These are phyloP conservation scores for Helichrysum umbraculigerum DNA, from an alignment of 129 eudicot species.

Conservation along the genomic window DNA sequence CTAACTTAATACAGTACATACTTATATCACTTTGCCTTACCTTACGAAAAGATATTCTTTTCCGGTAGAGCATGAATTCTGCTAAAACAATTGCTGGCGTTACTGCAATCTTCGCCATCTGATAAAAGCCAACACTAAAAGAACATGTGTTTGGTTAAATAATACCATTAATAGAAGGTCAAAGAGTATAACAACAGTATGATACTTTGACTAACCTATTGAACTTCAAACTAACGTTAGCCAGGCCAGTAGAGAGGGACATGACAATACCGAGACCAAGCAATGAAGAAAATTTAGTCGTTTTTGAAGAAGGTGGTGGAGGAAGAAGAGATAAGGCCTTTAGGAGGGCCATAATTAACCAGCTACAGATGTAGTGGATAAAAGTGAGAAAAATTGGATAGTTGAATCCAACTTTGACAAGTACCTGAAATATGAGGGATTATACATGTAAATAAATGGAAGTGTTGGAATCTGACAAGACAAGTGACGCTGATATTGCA, in stretches of 20 bases:
- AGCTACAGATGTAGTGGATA: constrained; percentile 87
- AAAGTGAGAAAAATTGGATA: constrained; percentile 93
- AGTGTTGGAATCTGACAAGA: constrained; percentile 9
- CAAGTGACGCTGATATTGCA: neutral
- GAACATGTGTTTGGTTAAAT: constrained; percentile 19
- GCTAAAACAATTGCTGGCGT: constrained; percentile 96
- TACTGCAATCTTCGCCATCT: constrained; percentile 99
- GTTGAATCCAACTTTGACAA: constrained; percentile 86
- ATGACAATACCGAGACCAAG: constrained; percentile 82
- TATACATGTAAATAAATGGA: neutral
- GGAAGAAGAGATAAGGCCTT: constrained; percentile 76
- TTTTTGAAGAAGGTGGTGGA: constrained; percentile 70
- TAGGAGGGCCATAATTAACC: constrained; percentile 88
- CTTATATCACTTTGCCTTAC: constrained; percentile 38
- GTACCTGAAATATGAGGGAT: constrained; percentile 57
- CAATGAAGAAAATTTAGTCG: constrained; percentile 73
- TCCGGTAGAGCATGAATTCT: constrained; percentile 77
- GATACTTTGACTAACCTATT: constrained; percentile 61
- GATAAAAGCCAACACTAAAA: constrained; percentile 95
- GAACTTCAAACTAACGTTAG: constrained; percentile 92
- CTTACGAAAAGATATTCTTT: constrained; percentile 73
- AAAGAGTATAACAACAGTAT: neutral
- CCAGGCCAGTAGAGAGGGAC: constrained; percentile 96
- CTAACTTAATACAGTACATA: neutral
- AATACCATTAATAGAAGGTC: neutral